Conservation (phyloP, 225 moss, liverwort and hornwort genomes). For the Climacium dendroides region DNA sequence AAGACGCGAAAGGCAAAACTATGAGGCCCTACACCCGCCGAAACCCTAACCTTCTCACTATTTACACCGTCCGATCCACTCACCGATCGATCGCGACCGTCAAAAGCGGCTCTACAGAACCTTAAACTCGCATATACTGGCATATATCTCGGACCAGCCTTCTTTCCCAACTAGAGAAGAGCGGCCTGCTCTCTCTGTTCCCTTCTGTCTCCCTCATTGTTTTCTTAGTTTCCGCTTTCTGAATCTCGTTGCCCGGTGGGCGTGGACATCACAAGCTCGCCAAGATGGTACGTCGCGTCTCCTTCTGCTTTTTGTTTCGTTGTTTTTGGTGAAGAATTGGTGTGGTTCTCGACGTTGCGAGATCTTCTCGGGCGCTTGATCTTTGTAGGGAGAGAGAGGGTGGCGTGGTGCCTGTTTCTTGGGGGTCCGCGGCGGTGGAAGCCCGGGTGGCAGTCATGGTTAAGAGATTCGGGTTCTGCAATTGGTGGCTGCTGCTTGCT, state of each 20-base stretch:
- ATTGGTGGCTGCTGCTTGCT: not conserved
- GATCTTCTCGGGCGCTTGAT: not conserved
- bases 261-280: not conserved
- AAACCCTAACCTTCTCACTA: not conserved
- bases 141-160: fast-evolving
- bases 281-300: conserved; percentile 1
- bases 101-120: not conserved
- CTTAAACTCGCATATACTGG: not conserved
- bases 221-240: not conserved
- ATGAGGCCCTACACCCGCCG: not conserved
- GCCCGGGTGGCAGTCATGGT: not conserved
- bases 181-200: not conserved
- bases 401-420: not conserved
- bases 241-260: conserved; percentile 6
- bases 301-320: not conserved
- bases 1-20: not conserved
- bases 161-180: not conserved
- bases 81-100: not conserved
- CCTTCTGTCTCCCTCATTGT: not conserved
- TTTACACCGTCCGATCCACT: not conserved
- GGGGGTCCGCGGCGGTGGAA: not conserved
- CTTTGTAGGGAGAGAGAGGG: not conserved
- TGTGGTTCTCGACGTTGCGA: not conserved
- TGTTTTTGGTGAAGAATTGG: not conserved
- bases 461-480: not conserved